Evolutionary conservation across 805 yeast genomes (phyloP).

Genomic region (Clavispora santaluciae): DNA sequence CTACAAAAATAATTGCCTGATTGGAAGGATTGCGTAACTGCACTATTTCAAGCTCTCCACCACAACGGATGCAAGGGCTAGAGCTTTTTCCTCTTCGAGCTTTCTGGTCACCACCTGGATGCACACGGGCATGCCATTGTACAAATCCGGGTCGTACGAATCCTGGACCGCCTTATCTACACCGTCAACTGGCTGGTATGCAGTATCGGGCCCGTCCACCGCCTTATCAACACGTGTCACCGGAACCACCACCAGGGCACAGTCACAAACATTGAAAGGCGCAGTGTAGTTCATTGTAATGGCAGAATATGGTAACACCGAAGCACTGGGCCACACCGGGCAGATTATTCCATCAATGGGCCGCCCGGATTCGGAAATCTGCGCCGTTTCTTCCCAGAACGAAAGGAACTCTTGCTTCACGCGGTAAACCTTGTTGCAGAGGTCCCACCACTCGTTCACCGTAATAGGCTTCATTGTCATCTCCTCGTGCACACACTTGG

Average conservation of each 20-base stretch:
- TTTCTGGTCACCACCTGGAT: constrained; percentile 1
- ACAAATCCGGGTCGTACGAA: constrained; percentile 1
- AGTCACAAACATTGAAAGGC: constrained; percentile 1
- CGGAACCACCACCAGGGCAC: constrained; percentile 1
- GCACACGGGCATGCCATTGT: constrained; percentile 1
- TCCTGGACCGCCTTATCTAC: not conserved
- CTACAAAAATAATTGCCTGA: not conserved
- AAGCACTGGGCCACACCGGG: constrained; percentile 1
- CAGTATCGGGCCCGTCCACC: not conserved
- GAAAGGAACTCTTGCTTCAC: not conserved
- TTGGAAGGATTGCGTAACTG: not conserved
- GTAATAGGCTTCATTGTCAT: not conserved
- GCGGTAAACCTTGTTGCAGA: not conserved
- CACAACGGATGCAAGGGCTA: not conserved
- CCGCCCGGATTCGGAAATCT: not conserved
- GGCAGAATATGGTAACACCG: not conserved
- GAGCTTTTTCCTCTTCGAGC: constrained; percentile 1
- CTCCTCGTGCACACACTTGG: not conserved
- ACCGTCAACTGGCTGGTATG: not conserved
- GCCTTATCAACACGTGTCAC: not conserved
- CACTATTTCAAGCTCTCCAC: not conserved
- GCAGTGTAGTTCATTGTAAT: not conserved
- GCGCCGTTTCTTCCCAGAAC: not conserved
- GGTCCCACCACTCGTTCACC: constrained; percentile 1
- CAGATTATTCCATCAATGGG: constrained; percentile 1